Evolutionary conservation across 768 basidiomycete genomes (phyloP), one percentile per base, ranked within the genome.

Genomic region (Naematelia encephala): DNA sequence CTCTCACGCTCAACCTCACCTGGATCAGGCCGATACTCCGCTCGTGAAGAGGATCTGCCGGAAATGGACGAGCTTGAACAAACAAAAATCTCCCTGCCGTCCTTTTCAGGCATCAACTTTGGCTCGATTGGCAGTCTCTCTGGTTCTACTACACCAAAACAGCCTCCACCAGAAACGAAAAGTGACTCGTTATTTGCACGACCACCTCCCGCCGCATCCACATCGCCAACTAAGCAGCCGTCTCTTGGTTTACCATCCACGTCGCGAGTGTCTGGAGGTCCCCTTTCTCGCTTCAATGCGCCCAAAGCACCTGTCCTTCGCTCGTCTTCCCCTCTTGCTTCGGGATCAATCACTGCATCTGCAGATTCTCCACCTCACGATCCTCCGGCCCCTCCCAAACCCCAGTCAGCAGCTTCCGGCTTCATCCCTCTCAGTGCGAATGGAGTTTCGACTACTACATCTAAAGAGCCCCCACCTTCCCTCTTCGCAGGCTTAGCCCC

Each of bases 41-140:
- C 72, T n/a, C 58, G 60, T 23, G 72, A 74, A 49, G 72, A 74
- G 53, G 72, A 74, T 61, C 46, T 74, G 45, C 72, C 72, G 29
- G 59, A 57, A 22, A 67, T 74, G 67, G 69, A 69, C 13, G 72
- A 74, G 29, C 52, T 74, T 48, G 67, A 68, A 43, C 59, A 67
- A 27, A 28, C 60, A 26, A 70, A 69, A 62, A 73, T 73, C 34
- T 58, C 69, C 5, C 39, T 70, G 21, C 66, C 66, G 22, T 66
- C 66, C 13, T 66, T 73, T 45, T 66, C 64, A 16, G 68, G 68
- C 10, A 66, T 72, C 28, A 55, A 42, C 30, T 51, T 57, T 30
- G 54, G 27, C 2, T 54, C 54, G 22, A 27, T 54, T 28, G 51
- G 34, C 16, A 47, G 46, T 26, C n/a, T 46, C 45, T 27, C 46